phyloP scores from a whole-genome alignment of 73 alveolate species.

The Tetrahymena borealis region DNA sequence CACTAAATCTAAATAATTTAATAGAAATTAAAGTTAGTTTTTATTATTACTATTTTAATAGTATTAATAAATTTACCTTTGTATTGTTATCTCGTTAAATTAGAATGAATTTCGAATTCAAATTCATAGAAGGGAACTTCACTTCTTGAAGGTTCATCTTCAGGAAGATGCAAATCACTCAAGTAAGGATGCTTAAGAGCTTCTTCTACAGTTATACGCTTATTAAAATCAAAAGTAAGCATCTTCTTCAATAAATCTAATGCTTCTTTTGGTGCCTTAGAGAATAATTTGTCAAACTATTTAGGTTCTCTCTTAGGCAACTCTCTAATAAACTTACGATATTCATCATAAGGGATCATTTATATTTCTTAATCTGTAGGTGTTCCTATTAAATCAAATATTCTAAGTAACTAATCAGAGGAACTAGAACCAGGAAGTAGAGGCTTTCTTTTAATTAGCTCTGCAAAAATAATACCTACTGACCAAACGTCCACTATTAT shows the following conservation, averaged over 20 bases:
- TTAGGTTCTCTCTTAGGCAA: constrained; percentile 53
- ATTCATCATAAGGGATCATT: constrained; percentile 41
- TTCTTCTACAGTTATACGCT: constrained; percentile 84
- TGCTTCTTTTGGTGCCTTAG: constrained; percentile 59
- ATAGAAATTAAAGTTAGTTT: too few relatives aligned
- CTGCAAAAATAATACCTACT: constrained; percentile 92
- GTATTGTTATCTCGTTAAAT: constrained; percentile 37
- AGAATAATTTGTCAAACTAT: constrained; percentile 45
- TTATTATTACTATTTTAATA: too few relatives aligned
- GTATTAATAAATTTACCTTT: too few relatives aligned
- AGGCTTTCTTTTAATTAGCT: constrained; percentile 76
- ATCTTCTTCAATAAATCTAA: constrained; percentile 58
- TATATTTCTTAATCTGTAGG: constrained; percentile 61
- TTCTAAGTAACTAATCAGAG: constrained; percentile 72
- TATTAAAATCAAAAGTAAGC: constrained; percentile 72
- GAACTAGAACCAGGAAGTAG: constrained; percentile 85
- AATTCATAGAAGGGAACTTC: constrained; percentile 49
- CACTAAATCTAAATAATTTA: constrained; percentile 11
- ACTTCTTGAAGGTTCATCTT: constrained; percentile 54
- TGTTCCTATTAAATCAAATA: constrained; percentile 77
- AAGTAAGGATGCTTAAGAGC: constrained; percentile 87
- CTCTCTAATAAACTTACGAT: constrained; percentile 26
- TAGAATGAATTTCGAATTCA: constrained; percentile 52
- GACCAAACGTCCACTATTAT: constrained; percentile 78
- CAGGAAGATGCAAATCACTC: constrained; percentile 63